Percentiles rank a stretch among this genome's conserved stretches.
phyloP scores from a whole-genome alignment of 345 rosid genomes.

The Gossypium herbaceum region DNA sequence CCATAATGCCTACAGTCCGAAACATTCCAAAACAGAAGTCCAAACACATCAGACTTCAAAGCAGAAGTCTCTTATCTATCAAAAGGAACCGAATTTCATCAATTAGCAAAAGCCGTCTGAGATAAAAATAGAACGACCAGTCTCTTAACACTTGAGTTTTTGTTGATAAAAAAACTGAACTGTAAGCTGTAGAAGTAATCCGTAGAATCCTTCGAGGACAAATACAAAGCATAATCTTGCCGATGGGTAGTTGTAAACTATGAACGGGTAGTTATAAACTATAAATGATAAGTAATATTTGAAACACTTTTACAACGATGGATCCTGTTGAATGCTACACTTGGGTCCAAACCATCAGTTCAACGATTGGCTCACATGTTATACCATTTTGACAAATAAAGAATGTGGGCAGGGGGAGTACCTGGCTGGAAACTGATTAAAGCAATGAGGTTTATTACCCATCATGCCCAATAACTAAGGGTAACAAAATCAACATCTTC shows the following conservation, averaged over 20 bases:
- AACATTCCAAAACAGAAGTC: too few species aligned
- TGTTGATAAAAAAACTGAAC: not conserved
- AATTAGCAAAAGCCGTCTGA: not conserved
- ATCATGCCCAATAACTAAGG: not conserved
- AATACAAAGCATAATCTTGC: not conserved
- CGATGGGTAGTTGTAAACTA: not conserved
- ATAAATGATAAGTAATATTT: not conserved
- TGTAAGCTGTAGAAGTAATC: not conserved
- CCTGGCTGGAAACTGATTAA: not conserved
- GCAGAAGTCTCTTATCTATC: too few species aligned
- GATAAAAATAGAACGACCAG: not conserved
- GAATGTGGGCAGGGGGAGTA: not conserved
- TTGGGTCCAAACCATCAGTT: not conserved
- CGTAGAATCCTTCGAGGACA: not conserved
- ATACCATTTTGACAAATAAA: constrained; percentile 3
- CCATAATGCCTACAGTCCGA: too few species aligned
- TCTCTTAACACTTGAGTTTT: not conserved
- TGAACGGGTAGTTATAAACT: not conserved
- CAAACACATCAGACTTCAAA: too few species aligned
- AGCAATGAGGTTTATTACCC: not conserved
- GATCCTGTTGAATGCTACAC: not conserved
- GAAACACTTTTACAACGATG: not conserved
- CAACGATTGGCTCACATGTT: not conserved
- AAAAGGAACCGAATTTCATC: not conserved
- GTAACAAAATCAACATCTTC: not conserved